A percentile compares a stretch with the other conserved stretches of the same genome.
phyloP scores from a whole-genome alignment of 129 eudicot genomes.

The Flaveria ramosissima region DNA sequence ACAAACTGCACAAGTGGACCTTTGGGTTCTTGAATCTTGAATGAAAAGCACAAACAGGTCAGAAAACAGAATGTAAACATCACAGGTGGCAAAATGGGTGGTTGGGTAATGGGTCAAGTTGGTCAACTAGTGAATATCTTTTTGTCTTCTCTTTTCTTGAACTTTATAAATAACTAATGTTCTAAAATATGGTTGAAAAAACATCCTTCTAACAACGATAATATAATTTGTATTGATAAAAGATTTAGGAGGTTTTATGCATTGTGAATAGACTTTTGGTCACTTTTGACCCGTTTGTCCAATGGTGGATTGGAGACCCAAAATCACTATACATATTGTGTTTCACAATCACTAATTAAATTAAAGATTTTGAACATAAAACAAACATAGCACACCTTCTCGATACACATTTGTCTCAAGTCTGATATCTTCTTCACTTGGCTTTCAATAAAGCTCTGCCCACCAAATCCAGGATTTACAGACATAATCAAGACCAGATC shows the following conservation, averaged over 20 bases:
- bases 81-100: background rate
- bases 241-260: background rate
- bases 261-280: background rate
- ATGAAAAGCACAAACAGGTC: background rate
- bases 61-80: background rate
- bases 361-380: background rate
- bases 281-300: background rate
- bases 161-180: too few species aligned
- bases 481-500: constrained; percentile 95
- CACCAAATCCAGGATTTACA: constrained; percentile 97
- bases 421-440: constrained; percentile 96
- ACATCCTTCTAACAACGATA: background rate
- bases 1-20: background rate
- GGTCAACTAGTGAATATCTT: background rate
- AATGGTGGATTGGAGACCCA: background rate
- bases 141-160: background rate
- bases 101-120: background rate
- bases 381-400: constrained; percentile 55
- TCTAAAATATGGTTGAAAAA: background rate
- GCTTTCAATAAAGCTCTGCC: constrained; percentile 97
- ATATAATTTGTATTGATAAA: background rate
- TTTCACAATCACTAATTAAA: background rate
- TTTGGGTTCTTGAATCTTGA: background rate
- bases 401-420: constrained; percentile 73
- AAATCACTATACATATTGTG: constrained; percentile 7